Base-by-base conservation (phyloP, 2,329 filamentous ascomycete species). In the Calonectria pauciramosa region DNA sequence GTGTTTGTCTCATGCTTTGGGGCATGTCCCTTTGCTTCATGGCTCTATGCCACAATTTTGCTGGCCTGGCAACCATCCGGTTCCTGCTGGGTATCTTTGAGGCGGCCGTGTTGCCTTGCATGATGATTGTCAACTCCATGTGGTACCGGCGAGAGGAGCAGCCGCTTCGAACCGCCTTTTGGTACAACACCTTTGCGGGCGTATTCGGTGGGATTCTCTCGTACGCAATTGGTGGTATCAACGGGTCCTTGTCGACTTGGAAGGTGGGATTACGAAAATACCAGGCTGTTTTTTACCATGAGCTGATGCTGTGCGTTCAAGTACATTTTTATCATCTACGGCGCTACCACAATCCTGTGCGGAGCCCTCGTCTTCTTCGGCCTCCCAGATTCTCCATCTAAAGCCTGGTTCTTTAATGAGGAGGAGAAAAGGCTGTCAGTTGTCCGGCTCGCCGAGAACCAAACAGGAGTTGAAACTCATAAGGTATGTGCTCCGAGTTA, bases 51-150 rank as follows among this genome's bases (percentile, higher is more conserved):
- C 78, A 80, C 11, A 84, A 83, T 73, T 89, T 87, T 67, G 82
- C 82, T 0, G 85, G 86, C 0, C 80, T 89, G 47, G 85, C 85
- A 5, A 82, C 85, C 5, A 86, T 85, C 63, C 85, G 87, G 0
- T 87, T 88, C 59, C 77, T 89, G 2, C 82, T 89, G 1, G 88
- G 88, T 1, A 75, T 84, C 3, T 87, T 89, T 36, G 88, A 89
- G 79, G 86, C 87, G 0, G 83, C 85, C 0, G 87, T 89, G n/a
- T 87, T 86, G 0, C 87, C 88, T 5, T 85, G 85, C 23, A 88
- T 89, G 73, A 88, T 89, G 83, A 84, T 89, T 80, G 86, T 88
- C 59, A 85, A 88, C 0, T 82, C 79, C 0, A 84, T 83, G 80
- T 85, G 83, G 83, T 85, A 85, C 49, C 76, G 81, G 14, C 73